Evolutionary conservation across 495 filamentous ascomycete species (phyloP).

Genomic region (Neurospora tetraspora): DNA sequence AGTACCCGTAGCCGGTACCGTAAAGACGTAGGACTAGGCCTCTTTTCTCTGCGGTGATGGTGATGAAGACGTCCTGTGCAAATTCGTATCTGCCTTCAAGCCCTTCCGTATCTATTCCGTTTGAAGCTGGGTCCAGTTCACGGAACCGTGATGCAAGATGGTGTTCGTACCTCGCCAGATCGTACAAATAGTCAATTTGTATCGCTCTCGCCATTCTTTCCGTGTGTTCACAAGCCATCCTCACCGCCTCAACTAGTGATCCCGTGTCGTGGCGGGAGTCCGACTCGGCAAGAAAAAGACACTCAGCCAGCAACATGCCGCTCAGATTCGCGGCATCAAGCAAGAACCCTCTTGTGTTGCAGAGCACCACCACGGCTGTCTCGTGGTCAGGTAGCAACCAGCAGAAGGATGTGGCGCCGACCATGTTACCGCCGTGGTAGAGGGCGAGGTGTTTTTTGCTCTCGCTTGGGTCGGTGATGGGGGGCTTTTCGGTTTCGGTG

Average conservation of each 20-base stretch:
- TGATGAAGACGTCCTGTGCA: background rate
- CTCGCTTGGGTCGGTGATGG: background rate
- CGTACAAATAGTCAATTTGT: background rate
- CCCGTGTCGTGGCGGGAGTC: background rate
- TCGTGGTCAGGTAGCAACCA: conserved; percentile 2
- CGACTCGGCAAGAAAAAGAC: background rate
- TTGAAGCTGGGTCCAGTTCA: background rate
- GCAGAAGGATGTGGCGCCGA: conserved; percentile 14
- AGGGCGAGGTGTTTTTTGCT: conserved; percentile 4
- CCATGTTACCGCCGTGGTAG: conserved; percentile 18
- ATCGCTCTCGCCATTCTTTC: background rate
- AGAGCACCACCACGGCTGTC: conserved; percentile 10
- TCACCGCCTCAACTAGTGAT: background rate
- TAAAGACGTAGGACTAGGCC: background rate
- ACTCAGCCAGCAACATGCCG: conserved; percentile 7
- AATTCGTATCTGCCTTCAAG: conserved; percentile 1
- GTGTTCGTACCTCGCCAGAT: background rate
- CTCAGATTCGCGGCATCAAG: conserved; percentile 12
- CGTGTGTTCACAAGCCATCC: background rate
- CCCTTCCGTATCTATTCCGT: background rate
- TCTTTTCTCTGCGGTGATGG: background rate
- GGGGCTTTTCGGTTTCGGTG: background rate
- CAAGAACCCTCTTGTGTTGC: conserved; percentile 10
- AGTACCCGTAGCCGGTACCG: background rate
- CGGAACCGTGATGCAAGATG: background rate